Evolutionary conservation across 2,329 filamentous ascomycete genomes (phyloP).

Genomic region (Apiospora saccharicola): DNA sequence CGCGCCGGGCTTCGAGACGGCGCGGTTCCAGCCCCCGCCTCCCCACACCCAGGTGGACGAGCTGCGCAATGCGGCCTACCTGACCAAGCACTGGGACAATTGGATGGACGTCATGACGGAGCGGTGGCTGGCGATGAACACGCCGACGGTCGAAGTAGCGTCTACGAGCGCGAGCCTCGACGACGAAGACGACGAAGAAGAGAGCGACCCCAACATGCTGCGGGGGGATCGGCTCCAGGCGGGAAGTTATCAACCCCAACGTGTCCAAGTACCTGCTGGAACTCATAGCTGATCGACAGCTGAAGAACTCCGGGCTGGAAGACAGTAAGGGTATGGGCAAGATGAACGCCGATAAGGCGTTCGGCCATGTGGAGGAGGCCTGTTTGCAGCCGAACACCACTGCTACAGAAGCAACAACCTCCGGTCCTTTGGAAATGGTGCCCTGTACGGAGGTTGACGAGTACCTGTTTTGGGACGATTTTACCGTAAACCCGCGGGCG

Average conservation of each 20-base stretch:
- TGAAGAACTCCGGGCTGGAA: slow-evolving; percentile 49
- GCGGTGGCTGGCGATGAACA: slow-evolving; percentile 51
- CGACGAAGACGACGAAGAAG: slow-evolving; percentile 34
- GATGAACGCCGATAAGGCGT: slow-evolving; percentile 44
- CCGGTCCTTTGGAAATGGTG: slow-evolving; percentile 36
- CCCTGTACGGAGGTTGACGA: slow-evolving; percentile 52
- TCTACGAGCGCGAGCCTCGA: slow-evolving; percentile 25
- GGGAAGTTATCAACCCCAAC: slow-evolving; percentile 53
- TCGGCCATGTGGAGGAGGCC: slow-evolving; percentile 51
- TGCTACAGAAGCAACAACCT: slow-evolving; percentile 17
- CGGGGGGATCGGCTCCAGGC: slow-evolving; percentile 28
- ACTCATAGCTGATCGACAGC: slow-evolving; percentile 56
- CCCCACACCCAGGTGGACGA: slow-evolving; percentile 60
- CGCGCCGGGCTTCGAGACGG: slow-evolving; percentile 58
- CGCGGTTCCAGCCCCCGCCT: slow-evolving; percentile 49
- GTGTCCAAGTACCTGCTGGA: slow-evolving; percentile 50
- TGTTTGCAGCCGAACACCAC: slow-evolving; percentile 43
- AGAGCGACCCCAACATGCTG: slow-evolving; percentile 44
- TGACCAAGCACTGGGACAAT: slow-evolving; percentile 60
- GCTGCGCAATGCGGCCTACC: slow-evolving; percentile 59
- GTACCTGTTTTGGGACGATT: slow-evolving; percentile 61
- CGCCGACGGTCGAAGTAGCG: slow-evolving; percentile 28
- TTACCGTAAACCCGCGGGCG: slow-evolving; percentile 50
- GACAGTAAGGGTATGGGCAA: slow-evolving; percentile 55
- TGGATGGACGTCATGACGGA: slow-evolving; percentile 49